These are phyloP conservation scores for Harringtonia aguacate DNA, from an alignment of 2,329 filamentous ascomycete genomes.

Conservation along the genomic window DNA sequence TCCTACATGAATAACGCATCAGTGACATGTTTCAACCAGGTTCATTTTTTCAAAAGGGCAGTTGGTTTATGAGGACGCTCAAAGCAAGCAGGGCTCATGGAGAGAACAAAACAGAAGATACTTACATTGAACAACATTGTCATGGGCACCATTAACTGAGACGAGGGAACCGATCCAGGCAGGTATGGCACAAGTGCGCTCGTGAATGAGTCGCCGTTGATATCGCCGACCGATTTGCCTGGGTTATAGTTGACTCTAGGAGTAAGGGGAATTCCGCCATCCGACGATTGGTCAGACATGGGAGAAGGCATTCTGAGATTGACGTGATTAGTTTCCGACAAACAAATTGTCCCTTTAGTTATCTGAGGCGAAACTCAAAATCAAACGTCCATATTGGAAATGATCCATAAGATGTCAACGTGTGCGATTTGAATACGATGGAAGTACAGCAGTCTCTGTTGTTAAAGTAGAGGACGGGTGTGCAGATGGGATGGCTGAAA, in stretches of 20 bases:
- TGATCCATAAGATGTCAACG: background rate
- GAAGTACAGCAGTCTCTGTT: no score
- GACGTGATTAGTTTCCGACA: background rate
- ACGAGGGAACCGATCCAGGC: background rate
- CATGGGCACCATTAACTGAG: background rate
- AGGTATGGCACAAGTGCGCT: background rate
- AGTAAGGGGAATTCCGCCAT: background rate
- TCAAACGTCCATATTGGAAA: background rate
- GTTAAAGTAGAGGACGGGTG: no score
- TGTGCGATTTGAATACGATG: background rate
- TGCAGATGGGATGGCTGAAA: no score
- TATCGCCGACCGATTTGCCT: background rate
- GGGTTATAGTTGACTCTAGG: background rate
- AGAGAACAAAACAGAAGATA: no score
- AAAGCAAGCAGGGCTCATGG: background rate
- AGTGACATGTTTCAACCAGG: background rate
- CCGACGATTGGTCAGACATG: background rate
- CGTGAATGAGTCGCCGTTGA: background rate
- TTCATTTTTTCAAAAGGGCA: background rate
- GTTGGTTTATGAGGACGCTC: background rate
- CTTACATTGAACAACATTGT: background rate
- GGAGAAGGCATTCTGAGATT: background rate
- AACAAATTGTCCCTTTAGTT: no score
- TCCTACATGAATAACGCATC: conserved; percentile 4
- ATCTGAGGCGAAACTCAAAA: background rate